A percentile compares a stretch with the other conserved stretches of the same genome.
These are phyloP conservation scores for Blastobotrys attinorum DNA, from an alignment of 805 yeast species.

Conservation along the genomic window DNA sequence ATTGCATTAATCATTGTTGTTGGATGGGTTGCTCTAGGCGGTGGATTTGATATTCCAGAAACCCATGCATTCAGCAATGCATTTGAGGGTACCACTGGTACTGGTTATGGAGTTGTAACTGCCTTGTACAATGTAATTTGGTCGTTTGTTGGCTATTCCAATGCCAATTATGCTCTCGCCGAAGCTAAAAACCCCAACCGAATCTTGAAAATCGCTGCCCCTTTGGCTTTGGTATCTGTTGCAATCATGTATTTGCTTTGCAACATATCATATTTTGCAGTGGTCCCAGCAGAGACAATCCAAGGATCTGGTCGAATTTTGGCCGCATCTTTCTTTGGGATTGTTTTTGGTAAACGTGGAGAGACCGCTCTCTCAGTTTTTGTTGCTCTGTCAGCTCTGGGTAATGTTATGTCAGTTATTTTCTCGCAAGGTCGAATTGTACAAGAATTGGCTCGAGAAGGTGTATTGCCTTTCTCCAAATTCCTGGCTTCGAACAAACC, in stretches of 20 bases:
- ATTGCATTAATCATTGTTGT: constrained; percentile 62
- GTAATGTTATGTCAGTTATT: constrained; percentile 73
- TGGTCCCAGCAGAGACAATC: constrained; percentile 39
- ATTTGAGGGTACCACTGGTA: constrained; percentile 40
- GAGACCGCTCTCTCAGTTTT: constrained; percentile 69
- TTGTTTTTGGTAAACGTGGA: constrained; percentile 62
- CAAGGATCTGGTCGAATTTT: constrained; percentile 55
- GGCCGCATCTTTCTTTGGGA: constrained; percentile 68
- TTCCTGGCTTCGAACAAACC: constrained; percentile 68
- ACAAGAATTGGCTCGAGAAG: constrained; percentile 78
- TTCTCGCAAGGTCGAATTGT: constrained; percentile 76
- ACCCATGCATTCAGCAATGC: constrained; percentile 56
- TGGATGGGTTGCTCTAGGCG: constrained; percentile 80
- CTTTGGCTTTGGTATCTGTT: constrained; percentile 54
- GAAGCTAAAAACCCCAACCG: constrained; percentile 68
- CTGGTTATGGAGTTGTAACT: constrained; percentile 39
- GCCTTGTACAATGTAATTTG: constrained; percentile 78
- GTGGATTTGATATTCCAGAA: constrained; percentile 46
- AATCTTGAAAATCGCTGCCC: constrained; percentile 67
- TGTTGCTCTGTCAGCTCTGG: constrained; percentile 74
- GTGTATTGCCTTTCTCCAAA: constrained; percentile 63
- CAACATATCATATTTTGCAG: constrained; percentile 60
- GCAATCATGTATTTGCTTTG: constrained; percentile 65
- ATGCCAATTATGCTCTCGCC: constrained; percentile 75
- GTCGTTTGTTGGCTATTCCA: constrained; percentile 79